Conservation (phyloP, 2,329 filamentous ascomycete genomes). For the Aspergillus cejpii region DNA sequence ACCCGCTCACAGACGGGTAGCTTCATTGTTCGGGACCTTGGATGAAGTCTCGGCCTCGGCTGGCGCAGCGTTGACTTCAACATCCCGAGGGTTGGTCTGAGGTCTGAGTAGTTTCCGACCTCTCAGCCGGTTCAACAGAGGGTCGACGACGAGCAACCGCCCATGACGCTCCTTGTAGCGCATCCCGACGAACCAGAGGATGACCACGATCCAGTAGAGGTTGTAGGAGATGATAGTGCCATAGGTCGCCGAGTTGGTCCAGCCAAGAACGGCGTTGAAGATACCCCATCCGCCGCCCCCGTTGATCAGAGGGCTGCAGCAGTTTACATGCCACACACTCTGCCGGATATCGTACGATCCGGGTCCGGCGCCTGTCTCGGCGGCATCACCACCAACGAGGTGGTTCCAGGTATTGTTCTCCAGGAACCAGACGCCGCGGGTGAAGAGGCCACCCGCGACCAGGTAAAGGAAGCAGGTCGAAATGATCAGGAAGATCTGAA, state of each 20-base stretch:
- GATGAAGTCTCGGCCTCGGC: neutral
- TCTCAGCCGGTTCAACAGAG: neutral
- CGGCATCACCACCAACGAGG: slow-evolving; percentile 49
- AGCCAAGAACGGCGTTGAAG: slow-evolving; percentile 79
- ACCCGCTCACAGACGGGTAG: neutral
- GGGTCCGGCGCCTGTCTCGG: slow-evolving; percentile 58
- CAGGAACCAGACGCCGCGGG: slow-evolving; percentile 65
- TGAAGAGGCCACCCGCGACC: slow-evolving; percentile 74
- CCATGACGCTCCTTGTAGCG: slow-evolving; percentile 59
- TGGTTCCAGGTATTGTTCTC: slow-evolving; percentile 63
- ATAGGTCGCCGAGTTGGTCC: slow-evolving; percentile 82
- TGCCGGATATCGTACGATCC: slow-evolving; percentile 73
- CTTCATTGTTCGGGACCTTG: neutral
- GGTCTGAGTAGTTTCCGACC: neutral
- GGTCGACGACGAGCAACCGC: neutral
- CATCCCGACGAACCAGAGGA: slow-evolving; percentile 57
- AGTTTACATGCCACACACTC: slow-evolving; percentile 80
- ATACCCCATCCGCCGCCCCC: slow-evolving; percentile 77
- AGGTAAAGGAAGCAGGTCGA: slow-evolving; percentile 79
- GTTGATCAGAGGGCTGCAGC: slow-evolving; percentile 66
- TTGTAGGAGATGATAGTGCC: slow-evolving; percentile 84
- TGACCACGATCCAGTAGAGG: slow-evolving; percentile 73
- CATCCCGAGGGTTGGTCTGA: neutral
- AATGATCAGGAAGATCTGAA: slow-evolving; percentile 69
- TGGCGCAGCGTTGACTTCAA: neutral